Conservation (phyloP, 1,139 yeast species). For the Lodderomyces oxycetoniae region DNA sequence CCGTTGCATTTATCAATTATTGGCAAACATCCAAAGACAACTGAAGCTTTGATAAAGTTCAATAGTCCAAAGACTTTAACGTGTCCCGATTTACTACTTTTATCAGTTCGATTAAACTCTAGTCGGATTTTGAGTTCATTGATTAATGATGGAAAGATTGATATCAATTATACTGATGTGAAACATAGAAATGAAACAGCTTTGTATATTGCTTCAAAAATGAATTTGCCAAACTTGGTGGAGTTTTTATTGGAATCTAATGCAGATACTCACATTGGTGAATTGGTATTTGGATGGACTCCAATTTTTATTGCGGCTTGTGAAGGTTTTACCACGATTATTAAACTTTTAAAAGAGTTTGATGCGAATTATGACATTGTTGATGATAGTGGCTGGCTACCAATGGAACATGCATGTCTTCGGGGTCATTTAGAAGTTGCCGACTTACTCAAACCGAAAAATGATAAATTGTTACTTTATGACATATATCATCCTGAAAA, state of each 20-base stretch:
- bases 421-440: conserved; percentile 82
- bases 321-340: conserved; percentile 67
- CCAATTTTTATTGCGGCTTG: conserved; percentile 89
- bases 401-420: conserved; percentile 91
- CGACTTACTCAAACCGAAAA: conserved; percentile 48
- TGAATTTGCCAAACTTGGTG: conserved; percentile 53
- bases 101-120: conserved; percentile 70
- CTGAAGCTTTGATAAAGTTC: conserved; percentile 51
- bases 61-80: conserved; percentile 32
- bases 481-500: conserved; percentile 39
- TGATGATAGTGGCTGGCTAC: conserved; percentile 94
- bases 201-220: conserved; percentile 70
- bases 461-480: conserved; percentile 31
- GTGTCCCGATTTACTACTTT: conserved; percentile 52
- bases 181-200: conserved; percentile 69
- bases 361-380: conserved; percentile 53
- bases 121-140: conserved; percentile 53
- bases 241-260: conserved; percentile 47
- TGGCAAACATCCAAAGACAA: conserved; percentile 79
- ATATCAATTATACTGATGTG: conserved; percentile 58
- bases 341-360: conserved; percentile 46
- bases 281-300: conserved; percentile 86
- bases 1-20: conserved; percentile 82
- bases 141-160: conserved; percentile 53
- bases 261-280: conserved; percentile 76